A percentile compares a stretch with the other conserved stretches of the same genome.
phyloP scores from a whole-genome alignment of 1,284 basidiomycete species.

The Ceratobasidium sp. region DNA sequence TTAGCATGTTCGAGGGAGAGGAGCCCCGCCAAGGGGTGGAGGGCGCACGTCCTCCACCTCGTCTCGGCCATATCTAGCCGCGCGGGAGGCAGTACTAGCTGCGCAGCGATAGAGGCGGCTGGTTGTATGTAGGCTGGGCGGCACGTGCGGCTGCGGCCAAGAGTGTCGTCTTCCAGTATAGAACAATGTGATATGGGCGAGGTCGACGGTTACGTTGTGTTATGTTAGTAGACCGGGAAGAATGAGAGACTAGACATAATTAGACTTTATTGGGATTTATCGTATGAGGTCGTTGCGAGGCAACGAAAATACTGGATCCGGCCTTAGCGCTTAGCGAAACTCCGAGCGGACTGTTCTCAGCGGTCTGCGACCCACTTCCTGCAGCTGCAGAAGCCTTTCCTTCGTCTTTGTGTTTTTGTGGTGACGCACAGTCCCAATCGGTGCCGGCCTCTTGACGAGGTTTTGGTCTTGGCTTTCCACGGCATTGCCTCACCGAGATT shows the following conservation, averaged over 20 bases:
- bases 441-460: slow-evolving; percentile 38
- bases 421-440: not conserved
- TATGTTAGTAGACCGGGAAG: not conserved
- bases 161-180: slow-evolving; percentile 8
- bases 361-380: not conserved
- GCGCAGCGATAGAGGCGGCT: too few relatives aligned
- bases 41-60: too few relatives aligned
- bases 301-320: not conserved
- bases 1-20: too few relatives aligned
- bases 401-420: slow-evolving; percentile 6
- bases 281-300: slow-evolving; percentile 39
- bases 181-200: slow-evolving; percentile 12
- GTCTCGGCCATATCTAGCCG: not conserved
- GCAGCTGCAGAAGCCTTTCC: not conserved
- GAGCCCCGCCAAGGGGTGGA: too few relatives aligned
- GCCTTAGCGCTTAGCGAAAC: slow-evolving; percentile 10
- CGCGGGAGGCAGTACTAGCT: not conserved
- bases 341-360: slow-evolving; percentile 10
- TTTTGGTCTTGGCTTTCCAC: slow-evolving; percentile 41
- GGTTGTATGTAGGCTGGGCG: too few relatives aligned
- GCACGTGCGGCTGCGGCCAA: slow-evolving; percentile 33
- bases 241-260: not conserved
- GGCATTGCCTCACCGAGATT: slow-evolving; percentile 42
- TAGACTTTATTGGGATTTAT: not conserved
- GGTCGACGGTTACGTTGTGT: slow-evolving; percentile 25